Percentiles rank a stretch among this genome's conserved stretches.
phyloP scores from a whole-genome alignment of 1,284 basidiomycete species.

The Volvariella volvacea region DNA sequence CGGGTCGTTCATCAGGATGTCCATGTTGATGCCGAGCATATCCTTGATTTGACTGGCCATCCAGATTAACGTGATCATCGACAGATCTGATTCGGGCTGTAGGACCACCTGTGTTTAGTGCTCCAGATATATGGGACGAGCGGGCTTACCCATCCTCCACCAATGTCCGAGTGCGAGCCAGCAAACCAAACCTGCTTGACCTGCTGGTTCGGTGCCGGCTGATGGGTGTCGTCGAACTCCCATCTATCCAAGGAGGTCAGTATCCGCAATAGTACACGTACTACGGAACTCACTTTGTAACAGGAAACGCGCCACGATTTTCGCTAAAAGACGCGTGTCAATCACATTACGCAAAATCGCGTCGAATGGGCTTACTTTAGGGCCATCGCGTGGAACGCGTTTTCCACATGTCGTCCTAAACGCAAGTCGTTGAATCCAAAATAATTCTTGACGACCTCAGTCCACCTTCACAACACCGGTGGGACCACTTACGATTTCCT shows the following conservation, averaged over 20 bases:
- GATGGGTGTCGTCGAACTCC: background rate
- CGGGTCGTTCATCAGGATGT: background rate
- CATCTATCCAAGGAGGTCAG: background rate
- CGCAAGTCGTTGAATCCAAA: constrained; percentile 3
- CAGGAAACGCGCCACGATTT: background rate
- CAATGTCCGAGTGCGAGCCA: constrained; percentile 2
- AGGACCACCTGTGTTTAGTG: background rate
- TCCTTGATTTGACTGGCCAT: constrained; percentile 2
- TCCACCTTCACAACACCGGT: background rate
- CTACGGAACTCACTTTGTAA: constrained; percentile 1
- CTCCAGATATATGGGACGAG: too few relatives aligned
- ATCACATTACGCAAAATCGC: background rate
- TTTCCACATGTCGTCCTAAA: constrained; percentile 1
- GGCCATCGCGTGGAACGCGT: constrained; percentile 3
- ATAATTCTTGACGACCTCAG: background rate
- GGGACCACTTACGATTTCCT: constrained; percentile 1
- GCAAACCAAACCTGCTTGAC: constrained; percentile 4
- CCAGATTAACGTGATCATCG: background rate
- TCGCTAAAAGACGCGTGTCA: background rate
- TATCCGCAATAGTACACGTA: background rate
- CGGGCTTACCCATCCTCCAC: constrained; percentile 2
- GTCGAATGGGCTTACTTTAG: background rate
- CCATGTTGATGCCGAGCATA: constrained; percentile 1
- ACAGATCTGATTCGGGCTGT: constrained; percentile 1
- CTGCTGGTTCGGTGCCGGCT: background rate